Conservation (phyloP, 1,284 basidiomycete species). For the Singerocomus rubriflavus region DNA sequence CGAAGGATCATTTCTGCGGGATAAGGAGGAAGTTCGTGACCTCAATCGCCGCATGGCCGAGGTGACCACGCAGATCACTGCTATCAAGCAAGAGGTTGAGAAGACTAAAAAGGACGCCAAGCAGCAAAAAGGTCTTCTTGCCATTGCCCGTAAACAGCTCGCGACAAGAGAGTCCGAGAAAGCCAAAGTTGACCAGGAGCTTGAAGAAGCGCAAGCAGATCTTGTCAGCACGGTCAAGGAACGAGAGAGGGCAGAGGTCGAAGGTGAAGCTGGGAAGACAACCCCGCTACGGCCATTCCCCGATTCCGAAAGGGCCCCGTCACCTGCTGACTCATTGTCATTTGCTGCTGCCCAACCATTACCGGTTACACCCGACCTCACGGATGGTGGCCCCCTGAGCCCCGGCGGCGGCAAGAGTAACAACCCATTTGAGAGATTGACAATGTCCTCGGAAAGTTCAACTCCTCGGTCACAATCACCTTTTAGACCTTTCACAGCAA, state of each 20-base stretch:
- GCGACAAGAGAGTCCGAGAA: conserved; percentile 79
- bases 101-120: conserved; percentile 92
- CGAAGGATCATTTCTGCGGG: conserved; percentile 82
- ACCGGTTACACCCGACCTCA: conserved; percentile 61
- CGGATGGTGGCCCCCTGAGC: conserved; percentile 34
- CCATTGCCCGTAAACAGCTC: conserved; percentile 94
- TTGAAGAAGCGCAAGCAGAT: conserved; percentile 62
- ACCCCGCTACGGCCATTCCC: conserved; percentile 3
- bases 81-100: conserved; percentile 76
- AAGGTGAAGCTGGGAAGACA: conserved; percentile 44
- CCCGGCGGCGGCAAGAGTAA: conserved; percentile 64
- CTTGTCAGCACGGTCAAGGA: conserved; percentile 52
- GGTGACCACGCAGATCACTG: conserved; percentile 71
- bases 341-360: conserved; percentile 68
- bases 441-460: conserved; percentile 43
- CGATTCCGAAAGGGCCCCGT: conserved; percentile 21
- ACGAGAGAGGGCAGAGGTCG: conserved; percentile 53
- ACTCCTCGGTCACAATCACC: conserved; percentile 54
- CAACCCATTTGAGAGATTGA: conserved; percentile 90
- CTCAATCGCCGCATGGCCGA: conserved; percentile 85
- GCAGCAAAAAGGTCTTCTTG: conserved; percentile 92
- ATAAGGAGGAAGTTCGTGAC: conserved; percentile 93
- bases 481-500: conserved; percentile 50
- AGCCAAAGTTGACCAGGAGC: conserved; percentile 69
- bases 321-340: conserved; percentile 46